Evolutionary conservation across 768 basidiomycete species (phyloP), one percentile per base, ranked within the genome.

Genomic region (Kondoa subrosea): DNA sequence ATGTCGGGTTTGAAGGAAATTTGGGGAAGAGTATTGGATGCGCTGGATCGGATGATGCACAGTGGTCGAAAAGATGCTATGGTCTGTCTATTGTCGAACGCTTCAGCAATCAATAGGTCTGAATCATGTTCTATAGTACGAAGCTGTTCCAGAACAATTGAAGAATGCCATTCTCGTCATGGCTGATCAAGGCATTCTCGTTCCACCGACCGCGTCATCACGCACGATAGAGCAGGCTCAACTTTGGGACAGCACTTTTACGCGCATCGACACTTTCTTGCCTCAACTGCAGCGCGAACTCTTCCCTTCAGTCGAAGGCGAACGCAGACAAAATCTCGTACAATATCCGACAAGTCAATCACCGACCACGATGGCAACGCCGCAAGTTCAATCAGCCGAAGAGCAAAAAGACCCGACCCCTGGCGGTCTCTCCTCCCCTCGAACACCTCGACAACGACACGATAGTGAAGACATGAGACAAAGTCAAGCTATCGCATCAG

Each of bases 81-180:
- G 79, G 93, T 93, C 72, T 73, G 87, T 81, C 27, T 15, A 0
- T n/a, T 8, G 32, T 50, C 29, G 8, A n/a, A n/a, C n/a, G 63
- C n/a, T 66, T n/a, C 26, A 29, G 14, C 56, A 14, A 14, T 3
- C 15, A 31, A 29, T n/a, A 56, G 25, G 2, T 15, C 29, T 64
- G 16, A 3, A 30, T 56, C 21, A 66, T 17, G 27, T 2, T 4
- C 4, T 17, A 56, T 68, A 97, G 93, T 86, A 86, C 76, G 95
- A 99, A 76, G 93, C 93, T 0, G 82, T 95, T 25, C 91, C 90
- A 0, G 95, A 99, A 77, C 92, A 91, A 1, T 81, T 99, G 73
- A 97, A 96, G 79, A 97, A 97, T 74, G 88, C 93, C 62, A 79
- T 99, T 17, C 82, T 97, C 61, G 93, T 99, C 62, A 92, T 99